These are phyloP conservation scores for Fusarium torreyae DNA, from an alignment of 2,329 filamentous ascomycete genomes.

Conservation along the genomic window DNA sequence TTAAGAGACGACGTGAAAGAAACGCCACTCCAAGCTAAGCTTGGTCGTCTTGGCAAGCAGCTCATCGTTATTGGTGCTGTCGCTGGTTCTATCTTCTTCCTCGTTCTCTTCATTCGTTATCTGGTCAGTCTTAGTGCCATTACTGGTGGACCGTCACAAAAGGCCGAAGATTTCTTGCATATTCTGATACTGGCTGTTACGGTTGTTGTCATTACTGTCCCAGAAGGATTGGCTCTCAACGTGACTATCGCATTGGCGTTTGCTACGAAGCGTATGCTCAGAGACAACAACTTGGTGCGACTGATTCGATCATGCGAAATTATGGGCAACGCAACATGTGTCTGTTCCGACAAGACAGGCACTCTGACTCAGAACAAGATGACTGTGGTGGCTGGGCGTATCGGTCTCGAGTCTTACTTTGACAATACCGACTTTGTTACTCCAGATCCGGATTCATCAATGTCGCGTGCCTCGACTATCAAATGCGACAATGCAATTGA, in stretches of 20 bases:
- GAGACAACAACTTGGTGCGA: conserved; percentile 74
- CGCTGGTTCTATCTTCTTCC: conserved; percentile 60
- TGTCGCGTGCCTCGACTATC: conserved; percentile 42
- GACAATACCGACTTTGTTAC: conserved; percentile 54
- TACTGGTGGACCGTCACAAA: conserved; percentile 62
- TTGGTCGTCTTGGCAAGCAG: conserved; percentile 83
- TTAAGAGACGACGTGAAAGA: conserved; percentile 82
- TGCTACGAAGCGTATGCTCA: conserved; percentile 74
- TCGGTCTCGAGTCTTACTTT: conserved; percentile 60
- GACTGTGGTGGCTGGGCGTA: conserved; percentile 70
- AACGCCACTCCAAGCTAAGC: conserved; percentile 82
- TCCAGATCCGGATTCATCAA: conserved; percentile 38
- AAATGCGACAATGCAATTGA: conserved; percentile 50
- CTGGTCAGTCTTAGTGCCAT: conserved; percentile 52
- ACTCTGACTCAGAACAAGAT: conserved; percentile 76
- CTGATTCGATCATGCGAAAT: conserved; percentile 73
- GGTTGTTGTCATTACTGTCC: conserved; percentile 72
- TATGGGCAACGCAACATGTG: conserved; percentile 75
- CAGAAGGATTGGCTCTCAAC: conserved; percentile 72
- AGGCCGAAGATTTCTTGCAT: conserved; percentile 71
- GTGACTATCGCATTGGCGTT: conserved; percentile 74
- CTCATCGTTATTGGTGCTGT: conserved; percentile 66
- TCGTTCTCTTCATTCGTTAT: conserved; percentile 59
- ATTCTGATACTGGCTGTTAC: conserved; percentile 73
- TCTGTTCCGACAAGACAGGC: conserved; percentile 77